Percentiles rank a stretch among this genome's conserved stretches.
Evolutionary conservation across 2,329 filamentous ascomycete genomes (phyloP).

Genomic region (Phyllosticta ampelicida): DNA sequence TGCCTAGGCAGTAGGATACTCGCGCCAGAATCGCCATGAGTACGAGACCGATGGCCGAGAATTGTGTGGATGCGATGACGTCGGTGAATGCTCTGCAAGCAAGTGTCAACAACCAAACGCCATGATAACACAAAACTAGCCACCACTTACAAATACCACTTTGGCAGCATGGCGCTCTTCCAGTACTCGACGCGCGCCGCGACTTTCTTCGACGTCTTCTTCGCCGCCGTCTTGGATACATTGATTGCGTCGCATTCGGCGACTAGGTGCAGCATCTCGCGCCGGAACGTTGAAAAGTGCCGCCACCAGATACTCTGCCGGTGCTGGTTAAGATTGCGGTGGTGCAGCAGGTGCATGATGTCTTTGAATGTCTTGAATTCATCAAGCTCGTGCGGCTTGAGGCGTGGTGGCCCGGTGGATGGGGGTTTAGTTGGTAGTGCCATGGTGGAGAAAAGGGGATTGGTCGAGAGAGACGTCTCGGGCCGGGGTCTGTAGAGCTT

Average conservation of each 20-base stretch:
- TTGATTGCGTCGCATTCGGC: constrained; percentile 1
- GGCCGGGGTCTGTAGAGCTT: not conserved
- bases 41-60: constrained; percentile 35
- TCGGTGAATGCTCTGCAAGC: constrained; percentile 32
- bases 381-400: constrained; percentile 4
- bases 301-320: constrained; percentile 72
- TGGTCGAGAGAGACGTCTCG: not conserved
- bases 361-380: constrained; percentile 23
- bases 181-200: constrained; percentile 3
- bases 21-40: constrained; percentile 33
- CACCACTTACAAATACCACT: constrained; percentile 26
- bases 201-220: not conserved
- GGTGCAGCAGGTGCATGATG: constrained; percentile 53
- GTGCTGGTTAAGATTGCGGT: constrained; percentile 90
- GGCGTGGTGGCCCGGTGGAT: not conserved
- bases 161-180: constrained; percentile 17
- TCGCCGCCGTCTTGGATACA: not conserved
- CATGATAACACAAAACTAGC: not conserved
- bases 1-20: constrained; percentile 30
- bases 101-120: constrained; percentile 1
- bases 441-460: not conserved
- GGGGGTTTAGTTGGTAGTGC: not conserved
- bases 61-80: constrained; percentile 34
- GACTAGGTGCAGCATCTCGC: constrained; percentile 49
- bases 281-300: constrained; percentile 59